Conservation (phyloP, 2,329 filamentous ascomycete genomes). For the Alternaria sp. region DNA sequence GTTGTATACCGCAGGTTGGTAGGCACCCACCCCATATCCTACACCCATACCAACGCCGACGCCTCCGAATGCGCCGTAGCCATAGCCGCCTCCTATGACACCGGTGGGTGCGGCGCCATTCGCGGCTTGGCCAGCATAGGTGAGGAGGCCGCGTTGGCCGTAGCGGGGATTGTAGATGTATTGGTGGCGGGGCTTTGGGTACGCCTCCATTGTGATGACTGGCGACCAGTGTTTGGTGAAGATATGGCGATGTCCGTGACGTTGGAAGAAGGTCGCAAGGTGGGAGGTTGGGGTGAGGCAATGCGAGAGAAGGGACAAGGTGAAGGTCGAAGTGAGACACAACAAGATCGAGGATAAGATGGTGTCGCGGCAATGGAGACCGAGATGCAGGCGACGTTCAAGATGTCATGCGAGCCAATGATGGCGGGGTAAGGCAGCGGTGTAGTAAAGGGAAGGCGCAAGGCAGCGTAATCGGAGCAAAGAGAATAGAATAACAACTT, state of each 20-base stretch:
- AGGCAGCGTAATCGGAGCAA: conserved; percentile 16
- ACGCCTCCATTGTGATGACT: conserved; percentile 29
- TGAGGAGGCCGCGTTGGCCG: conserved; percentile 41
- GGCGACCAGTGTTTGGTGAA: background rate
- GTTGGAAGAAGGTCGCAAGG: conserved; percentile 3
- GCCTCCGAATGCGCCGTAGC: conserved; percentile 26
- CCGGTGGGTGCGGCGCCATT: conserved; percentile 40
- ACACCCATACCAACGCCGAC: conserved; percentile 24
- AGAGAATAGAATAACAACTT: conserved; percentile 30
- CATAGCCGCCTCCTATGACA: conserved; percentile 27
- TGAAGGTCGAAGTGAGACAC: conserved; percentile 19
- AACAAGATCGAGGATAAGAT: conserved; percentile 15
- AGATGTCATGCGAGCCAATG: conserved; percentile 16
- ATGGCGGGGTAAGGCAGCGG: conserved; percentile 22
- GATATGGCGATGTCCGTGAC: background rate
- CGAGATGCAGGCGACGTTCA: conserved; percentile 2
- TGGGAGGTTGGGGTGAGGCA: conserved; percentile 4
- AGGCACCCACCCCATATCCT: conserved; percentile 29
- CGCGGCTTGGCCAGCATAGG: conserved; percentile 38
- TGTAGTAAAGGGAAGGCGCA: conserved; percentile 23
- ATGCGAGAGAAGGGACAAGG: conserved; percentile 20
- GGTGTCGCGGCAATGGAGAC: conserved; percentile 3
- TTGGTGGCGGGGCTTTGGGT: conserved; percentile 44
- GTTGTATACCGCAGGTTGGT: conserved; percentile 40
- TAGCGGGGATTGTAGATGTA: conserved; percentile 45